These are phyloP conservation scores for Rhodotorula sp. DNA, from an alignment of 1,284 basidiomycete genomes.

Conservation along the genomic window DNA sequence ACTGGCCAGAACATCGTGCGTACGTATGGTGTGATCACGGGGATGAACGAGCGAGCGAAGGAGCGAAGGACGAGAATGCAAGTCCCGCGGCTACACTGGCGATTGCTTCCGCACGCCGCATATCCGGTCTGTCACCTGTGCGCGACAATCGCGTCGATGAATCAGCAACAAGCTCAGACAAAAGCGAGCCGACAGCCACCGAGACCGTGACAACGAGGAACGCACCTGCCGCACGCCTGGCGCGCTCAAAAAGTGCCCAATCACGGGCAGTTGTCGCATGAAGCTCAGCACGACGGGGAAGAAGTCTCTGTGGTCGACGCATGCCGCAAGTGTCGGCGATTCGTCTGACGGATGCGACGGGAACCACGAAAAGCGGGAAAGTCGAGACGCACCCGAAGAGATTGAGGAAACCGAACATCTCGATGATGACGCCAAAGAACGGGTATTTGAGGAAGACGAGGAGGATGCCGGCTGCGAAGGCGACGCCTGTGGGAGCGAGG, in stretches of 20 bases:
- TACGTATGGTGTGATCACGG: too few species aligned
- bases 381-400: conserved; percentile 80
- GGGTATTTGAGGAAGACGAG: conserved; percentile 90
- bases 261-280: conserved; percentile 86
- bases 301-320: conserved; percentile 71
- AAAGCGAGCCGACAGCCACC: not conserved
- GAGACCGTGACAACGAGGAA: not conserved
- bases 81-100: conserved; percentile 41
- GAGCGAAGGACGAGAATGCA: not conserved
- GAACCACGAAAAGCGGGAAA: not conserved
- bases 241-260: conserved; percentile 80
- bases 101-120: conserved; percentile 51
- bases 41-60: too few species aligned
- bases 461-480: conserved; percentile 84
- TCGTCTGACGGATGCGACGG: too few species aligned
- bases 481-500: conserved; percentile 55
- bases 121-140: conserved; percentile 50
- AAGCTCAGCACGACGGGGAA: conserved; percentile 98
- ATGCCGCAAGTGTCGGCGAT: too few species aligned
- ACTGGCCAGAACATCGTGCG: too few species aligned
- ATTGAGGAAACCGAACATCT: conserved; percentile 94
- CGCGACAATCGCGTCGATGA: not conserved
- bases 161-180: too few species aligned
- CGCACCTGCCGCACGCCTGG: conserved; percentile 57
- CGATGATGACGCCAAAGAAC: conserved; percentile 86